These are phyloP conservation scores for Metschnikowia bowlesiae DNA, from an alignment of 805 yeast genomes.

Conservation along the genomic window DNA sequence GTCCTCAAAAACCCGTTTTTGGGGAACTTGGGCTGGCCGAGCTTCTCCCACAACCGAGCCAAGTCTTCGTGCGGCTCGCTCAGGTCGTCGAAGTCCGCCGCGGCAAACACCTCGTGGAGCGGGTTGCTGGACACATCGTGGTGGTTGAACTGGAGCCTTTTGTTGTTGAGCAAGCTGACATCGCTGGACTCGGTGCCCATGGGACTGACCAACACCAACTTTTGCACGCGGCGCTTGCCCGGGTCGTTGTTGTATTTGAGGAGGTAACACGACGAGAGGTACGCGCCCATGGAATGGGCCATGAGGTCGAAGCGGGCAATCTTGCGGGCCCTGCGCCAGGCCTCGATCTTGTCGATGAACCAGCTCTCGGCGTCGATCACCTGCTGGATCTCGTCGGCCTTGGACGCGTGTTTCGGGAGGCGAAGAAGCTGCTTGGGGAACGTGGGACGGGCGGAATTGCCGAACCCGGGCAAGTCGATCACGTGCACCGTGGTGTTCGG, in stretches of 20 bases:
- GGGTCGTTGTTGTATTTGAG: slow-evolving; percentile 31
- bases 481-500: slow-evolving; percentile 35
- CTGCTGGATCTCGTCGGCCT: slow-evolving; percentile 26
- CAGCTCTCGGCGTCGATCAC: slow-evolving; percentile 33
- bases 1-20: slow-evolving; percentile 25
- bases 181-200: slow-evolving; percentile 42
- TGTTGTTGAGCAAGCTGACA: slow-evolving; percentile 30
- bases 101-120: slow-evolving; percentile 26
- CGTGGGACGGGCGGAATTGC: slow-evolving; percentile 38
- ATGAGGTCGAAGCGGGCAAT: slow-evolving; percentile 28
- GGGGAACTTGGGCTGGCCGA: slow-evolving; percentile 39
- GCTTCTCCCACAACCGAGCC: slow-evolving; percentile 24
- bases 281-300: slow-evolving; percentile 43
- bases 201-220: slow-evolving; percentile 34
- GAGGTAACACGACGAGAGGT: slow-evolving; percentile 35
- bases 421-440: slow-evolving; percentile 30
- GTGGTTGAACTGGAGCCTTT: slow-evolving; percentile 29
- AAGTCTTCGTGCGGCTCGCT: slow-evolving; percentile 17
- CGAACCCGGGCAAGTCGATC: slow-evolving; percentile 42
- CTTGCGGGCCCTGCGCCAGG: slow-evolving; percentile 27
- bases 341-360: slow-evolving; percentile 38
- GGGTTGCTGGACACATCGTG: slow-evolving; percentile 35
- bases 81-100: slow-evolving; percentile 17
- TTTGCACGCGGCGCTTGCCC: slow-evolving; percentile 16
- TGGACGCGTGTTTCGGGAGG: slow-evolving; percentile 15